Evolutionary conservation across 768 basidiomycete genomes (phyloP).

Genomic region (Suillus luteus): DNA sequence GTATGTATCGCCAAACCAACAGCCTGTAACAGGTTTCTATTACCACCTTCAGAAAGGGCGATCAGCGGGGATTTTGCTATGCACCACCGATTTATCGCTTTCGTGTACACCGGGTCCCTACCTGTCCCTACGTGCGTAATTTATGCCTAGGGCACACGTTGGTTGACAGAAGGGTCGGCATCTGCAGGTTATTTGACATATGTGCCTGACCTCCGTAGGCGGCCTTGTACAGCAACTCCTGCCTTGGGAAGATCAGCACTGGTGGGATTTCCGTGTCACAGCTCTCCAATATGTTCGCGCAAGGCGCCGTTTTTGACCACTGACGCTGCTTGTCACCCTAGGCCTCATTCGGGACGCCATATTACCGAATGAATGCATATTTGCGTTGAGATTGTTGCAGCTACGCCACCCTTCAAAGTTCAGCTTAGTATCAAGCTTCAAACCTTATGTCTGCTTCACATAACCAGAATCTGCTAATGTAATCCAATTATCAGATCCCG

Average conservation of each 20-base stretch:
- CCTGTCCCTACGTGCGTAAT: constrained; percentile 25
- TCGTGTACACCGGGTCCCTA: constrained; percentile 29
- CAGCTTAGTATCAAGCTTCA: neutral
- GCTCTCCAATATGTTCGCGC: neutral
- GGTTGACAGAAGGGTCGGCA: neutral
- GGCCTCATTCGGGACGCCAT: neutral
- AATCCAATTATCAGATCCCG: neutral
- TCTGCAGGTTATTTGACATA: neutral
- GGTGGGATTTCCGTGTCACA: neutral
- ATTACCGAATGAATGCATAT: neutral
- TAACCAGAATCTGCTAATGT: neutral
- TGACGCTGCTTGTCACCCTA: neutral
- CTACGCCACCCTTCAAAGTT: neutral
- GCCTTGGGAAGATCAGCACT: neutral
- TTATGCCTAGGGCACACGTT: constrained; percentile 10
- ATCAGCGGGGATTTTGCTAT: constrained; percentile 23
- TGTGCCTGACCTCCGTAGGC: constrained; percentile 1
- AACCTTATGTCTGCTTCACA: neutral
- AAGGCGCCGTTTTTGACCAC: constrained; percentile 7
- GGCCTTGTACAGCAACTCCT: neutral
- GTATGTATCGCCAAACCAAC: too few species aligned
- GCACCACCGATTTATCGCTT: constrained; percentile 25
- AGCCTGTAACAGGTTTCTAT: too few species aligned
- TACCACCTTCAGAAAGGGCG: neutral
- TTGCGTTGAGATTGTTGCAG: neutral